Evolutionary conservation across 2,329 filamentous ascomycete genomes (phyloP), one percentile per base, ranked within the genome.

Genomic region (Aquanectria penicillioides): DNA sequence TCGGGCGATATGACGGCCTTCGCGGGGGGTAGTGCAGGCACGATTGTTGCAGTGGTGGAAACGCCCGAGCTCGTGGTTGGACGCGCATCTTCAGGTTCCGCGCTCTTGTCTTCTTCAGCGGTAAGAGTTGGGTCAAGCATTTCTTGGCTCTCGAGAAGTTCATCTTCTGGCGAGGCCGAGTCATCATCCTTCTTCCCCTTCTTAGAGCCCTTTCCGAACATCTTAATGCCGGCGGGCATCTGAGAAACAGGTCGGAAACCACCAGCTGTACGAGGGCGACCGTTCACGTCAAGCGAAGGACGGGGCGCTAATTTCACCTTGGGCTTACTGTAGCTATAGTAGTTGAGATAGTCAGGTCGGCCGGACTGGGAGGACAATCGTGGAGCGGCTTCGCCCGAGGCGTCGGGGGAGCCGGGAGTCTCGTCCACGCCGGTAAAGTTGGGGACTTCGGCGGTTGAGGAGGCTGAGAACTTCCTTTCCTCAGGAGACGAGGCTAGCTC

Each of bases 261-360:
- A 57, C 73, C 87, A 77, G 74, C 88, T 77, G 77, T 89, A 41
- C 89, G 84, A 59, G 87, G 85, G 68, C 84, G 83, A 56, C 86
- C 82, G 62, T 82, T 80, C 34, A 84, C 80, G 61, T 93, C 89
- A 36, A 88, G 73, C 3, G 93, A 94, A 22, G 93, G 93, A 40
- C 94, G 86, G 9, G 95, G 94, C 2, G 89, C 95, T 37, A 97
- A 85, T 76, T 96, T 97, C 54, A 97, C 89, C 74, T 96, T 97
- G 37, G 89, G 90, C 70, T 91, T 93, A 67, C 80, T 78, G 65
- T 81, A 82, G 34, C 76, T 73, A 63, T 85, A 84, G 11, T 81
- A 81, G 63, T 75, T 78, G 69, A 82, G 83, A 28, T 83, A 67
- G 10, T 88, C 85, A 6, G 79, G 75, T 38, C 82, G 79, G 20